A percentile compares a stretch with the other conserved stretches of the same genome.
These are phyloP conservation scores for Lonicera japonica DNA, from an alignment of 129 eudicot genomes.

Conservation along the genomic window DNA sequence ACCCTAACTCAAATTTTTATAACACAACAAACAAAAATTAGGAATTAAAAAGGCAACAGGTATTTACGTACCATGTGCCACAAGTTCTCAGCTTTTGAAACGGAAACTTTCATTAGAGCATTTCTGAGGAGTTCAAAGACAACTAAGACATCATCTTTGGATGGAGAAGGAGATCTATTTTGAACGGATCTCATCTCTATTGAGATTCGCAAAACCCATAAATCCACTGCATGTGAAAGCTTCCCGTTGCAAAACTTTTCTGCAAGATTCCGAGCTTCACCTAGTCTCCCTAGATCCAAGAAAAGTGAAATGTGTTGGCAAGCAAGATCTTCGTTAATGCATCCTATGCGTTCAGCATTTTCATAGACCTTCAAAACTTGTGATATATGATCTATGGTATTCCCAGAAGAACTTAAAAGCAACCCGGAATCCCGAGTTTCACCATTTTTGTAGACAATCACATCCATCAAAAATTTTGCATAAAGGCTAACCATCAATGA, in stretches of 20 bases:
- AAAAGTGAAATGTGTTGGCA: slow-evolving; percentile 53
- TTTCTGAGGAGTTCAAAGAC: slow-evolving; percentile 43
- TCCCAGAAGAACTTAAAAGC: too few relatives aligned
- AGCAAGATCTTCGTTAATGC: slow-evolving; percentile 73
- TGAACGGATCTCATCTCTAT: slow-evolving; percentile 36
- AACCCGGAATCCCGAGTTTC: slow-evolving; percentile 13
- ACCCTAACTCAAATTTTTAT: too few relatives aligned
- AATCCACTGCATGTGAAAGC: slow-evolving; percentile 36
- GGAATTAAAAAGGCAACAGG: background rate
- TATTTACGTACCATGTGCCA: slow-evolving; percentile 75
- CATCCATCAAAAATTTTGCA: slow-evolving; percentile 56
- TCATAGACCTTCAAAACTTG: slow-evolving; percentile 53
- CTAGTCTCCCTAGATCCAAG: slow-evolving; percentile 44
- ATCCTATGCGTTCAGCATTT: slow-evolving; percentile 63
- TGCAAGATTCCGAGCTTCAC: slow-evolving; percentile 59
- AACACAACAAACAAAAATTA: too few relatives aligned
- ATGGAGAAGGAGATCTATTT: slow-evolving; percentile 24
- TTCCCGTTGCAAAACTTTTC: slow-evolving; percentile 53
- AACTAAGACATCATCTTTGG: slow-evolving; percentile 39
- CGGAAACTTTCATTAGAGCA: slow-evolving; percentile 38
- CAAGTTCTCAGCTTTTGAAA: slow-evolving; percentile 53
- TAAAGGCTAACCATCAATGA: slow-evolving; percentile 48
- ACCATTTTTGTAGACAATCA: slow-evolving; percentile 22
- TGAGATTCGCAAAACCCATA: slow-evolving; percentile 65
- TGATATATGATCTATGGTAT: slow-evolving; percentile 41